A percentile compares a stretch with the other conserved stretches of the same genome.
Conservation (phyloP, 495 filamentous ascomycete genomes). For the Tuber calosporum region DNA sequence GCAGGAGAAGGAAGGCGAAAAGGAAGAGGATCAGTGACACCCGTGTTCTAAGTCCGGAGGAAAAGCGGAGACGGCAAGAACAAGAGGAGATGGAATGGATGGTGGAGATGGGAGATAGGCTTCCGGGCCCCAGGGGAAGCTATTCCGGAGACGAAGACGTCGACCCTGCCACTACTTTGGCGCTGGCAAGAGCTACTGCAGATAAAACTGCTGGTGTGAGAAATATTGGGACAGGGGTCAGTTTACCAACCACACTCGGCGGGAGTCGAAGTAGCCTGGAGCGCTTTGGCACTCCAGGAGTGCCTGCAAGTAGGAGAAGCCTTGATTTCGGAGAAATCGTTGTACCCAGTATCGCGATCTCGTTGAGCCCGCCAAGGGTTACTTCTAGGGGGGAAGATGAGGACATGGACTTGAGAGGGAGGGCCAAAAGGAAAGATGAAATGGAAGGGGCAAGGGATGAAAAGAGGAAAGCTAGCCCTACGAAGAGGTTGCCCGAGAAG, state of each 20-base stretch:
- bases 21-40: slow-evolving; percentile 32
- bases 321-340: slow-evolving; percentile 31
- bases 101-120: slow-evolving; percentile 28
- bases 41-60: slow-evolving; percentile 29
- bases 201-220: background rate
- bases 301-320: slow-evolving; percentile 13
- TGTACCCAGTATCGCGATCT: slow-evolving; percentile 40
- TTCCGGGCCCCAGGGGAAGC: slow-evolving; percentile 15
- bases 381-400: slow-evolving; percentile 27
- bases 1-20: slow-evolving; percentile 17
- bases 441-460: slow-evolving; percentile 11
- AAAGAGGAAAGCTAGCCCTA: slow-evolving; percentile 30
- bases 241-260: slow-evolving; percentile 22
- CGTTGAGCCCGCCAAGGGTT: slow-evolving; percentile 32
- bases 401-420: slow-evolving; percentile 25
- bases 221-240: slow-evolving; percentile 13
- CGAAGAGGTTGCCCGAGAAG: slow-evolving; percentile 33
- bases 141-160: slow-evolving; percentile 33
- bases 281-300: slow-evolving; percentile 7
- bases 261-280: slow-evolving; percentile 34
- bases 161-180: slow-evolving; percentile 23
- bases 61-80: slow-evolving; percentile 34
- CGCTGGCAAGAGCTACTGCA: slow-evolving; percentile 11
- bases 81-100: slow-evolving; percentile 39
- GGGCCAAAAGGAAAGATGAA: slow-evolving; percentile 21